These are phyloP conservation scores for Alternaria sp. DNA, from an alignment of 2,329 filamentous ascomycete species.

Conservation along the genomic window DNA sequence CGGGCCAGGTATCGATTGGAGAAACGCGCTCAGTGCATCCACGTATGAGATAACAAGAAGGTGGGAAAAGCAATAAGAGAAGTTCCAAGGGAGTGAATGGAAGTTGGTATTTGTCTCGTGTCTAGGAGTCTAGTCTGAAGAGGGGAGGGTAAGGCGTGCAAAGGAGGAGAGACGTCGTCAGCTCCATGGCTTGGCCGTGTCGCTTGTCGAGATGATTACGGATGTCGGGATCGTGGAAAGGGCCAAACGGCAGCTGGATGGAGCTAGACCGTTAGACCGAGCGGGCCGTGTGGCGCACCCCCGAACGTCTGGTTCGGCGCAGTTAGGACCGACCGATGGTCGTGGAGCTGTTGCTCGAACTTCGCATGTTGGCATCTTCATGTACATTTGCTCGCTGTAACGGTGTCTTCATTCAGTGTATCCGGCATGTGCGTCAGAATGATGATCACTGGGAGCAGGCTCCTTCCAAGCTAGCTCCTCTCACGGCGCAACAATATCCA, in stretches of 20 bases:
- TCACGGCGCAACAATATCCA: not conserved
- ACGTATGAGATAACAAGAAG: not conserved
- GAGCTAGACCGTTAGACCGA: constrained; percentile 1
- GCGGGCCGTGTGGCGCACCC: constrained; percentile 10
- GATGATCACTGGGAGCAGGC: not conserved
- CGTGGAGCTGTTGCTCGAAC: not conserved
- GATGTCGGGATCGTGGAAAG: constrained; percentile 6
- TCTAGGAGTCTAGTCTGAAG: constrained; percentile 5
- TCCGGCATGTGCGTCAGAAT: not conserved
- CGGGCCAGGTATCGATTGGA: not conserved
- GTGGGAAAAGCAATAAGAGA: not conserved
- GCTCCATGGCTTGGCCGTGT: constrained; percentile 12
- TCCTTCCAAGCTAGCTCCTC: not conserved
- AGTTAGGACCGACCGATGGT: constrained; percentile 3
- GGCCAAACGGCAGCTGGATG: not conserved
- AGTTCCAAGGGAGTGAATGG: constrained; percentile 1
- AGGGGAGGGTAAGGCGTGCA: not conserved
- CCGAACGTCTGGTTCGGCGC: constrained; percentile 11
- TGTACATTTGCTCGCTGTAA: not conserved
- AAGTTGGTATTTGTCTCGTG: constrained; percentile 5
- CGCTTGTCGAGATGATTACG: constrained; percentile 9
- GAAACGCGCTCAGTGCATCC: not conserved
- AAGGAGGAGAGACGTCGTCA: constrained; percentile 13
- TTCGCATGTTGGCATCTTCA: not conserved
- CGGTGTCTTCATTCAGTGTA: not conserved